phyloP scores from a whole-genome alignment of 495 filamentous ascomycete species.

The Cetradonia linearis region DNA sequence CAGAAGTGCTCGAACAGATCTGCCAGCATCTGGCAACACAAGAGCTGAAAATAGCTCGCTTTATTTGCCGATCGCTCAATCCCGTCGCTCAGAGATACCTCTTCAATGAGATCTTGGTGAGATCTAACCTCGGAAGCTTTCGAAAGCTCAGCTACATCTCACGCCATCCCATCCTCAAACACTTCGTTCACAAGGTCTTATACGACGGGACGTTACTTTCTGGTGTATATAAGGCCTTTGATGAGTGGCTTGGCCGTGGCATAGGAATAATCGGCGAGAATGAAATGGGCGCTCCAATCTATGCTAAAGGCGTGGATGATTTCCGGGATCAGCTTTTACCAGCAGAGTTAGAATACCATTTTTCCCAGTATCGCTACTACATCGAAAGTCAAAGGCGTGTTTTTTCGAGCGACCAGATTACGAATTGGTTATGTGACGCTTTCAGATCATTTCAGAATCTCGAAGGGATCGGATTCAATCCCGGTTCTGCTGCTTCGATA shows the following conservation, averaged over 20 bases:
- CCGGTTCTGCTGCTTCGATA: too few relatives aligned
- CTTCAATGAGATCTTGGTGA: background rate
- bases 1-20: background rate
- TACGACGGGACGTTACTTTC: background rate
- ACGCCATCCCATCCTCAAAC: background rate
- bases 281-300: background rate
- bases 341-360: background rate
- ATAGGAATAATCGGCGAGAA: background rate
- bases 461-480: background rate
- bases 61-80: background rate
- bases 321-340: background rate
- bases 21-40: background rate
- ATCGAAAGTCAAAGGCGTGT: background rate
- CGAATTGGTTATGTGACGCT: background rate
- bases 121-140: background rate
- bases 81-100: background rate
- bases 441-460: background rate
- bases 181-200: background rate
- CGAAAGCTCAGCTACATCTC: background rate
- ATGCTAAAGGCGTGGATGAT: background rate
- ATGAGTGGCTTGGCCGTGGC: background rate
- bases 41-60: background rate
- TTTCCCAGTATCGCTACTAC: background rate
- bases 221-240: background rate
- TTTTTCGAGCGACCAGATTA: background rate